Evolutionary conservation across 257 asterid genomes (phyloP), one percentile per base, ranked within the genome.

Genomic region (Solanum paucissectum): DNA sequence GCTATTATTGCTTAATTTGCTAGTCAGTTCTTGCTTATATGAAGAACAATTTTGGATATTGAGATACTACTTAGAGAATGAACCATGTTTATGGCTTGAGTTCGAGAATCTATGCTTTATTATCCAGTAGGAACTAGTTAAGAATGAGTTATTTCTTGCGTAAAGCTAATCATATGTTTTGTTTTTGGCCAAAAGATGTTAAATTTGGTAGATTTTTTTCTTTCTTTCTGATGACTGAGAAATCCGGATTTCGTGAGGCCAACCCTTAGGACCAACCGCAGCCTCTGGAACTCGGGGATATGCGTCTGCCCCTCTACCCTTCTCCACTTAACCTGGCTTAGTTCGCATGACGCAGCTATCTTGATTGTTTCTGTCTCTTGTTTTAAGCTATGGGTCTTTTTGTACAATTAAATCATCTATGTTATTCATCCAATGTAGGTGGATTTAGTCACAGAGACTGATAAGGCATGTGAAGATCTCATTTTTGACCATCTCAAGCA

Each of bases 401-500:
- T 36, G 23, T 44, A 9, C 16, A 5, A 23, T 16, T 5, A 13
- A 12, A 44, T 55, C 44, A 44, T 55, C 44, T 66, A 1, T 32
- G 74, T 66, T 3, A 71, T 14, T 69, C 49, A 62, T 71, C 76
- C 83, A n/a, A 83, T 69, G 87, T 87, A 96, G 99, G 99, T 96
- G 91, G 99, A 96, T 92, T 90, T 96, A 95, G 99, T 96, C 76
- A 96, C 99, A 1, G 99, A 95, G 92, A 96, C 99, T 29, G 99
- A 96, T 90, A 96, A 95, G 92, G 94, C 90, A 66, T 96, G 99
- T 62, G 99, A 96, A 90, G 98, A 95, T 79, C 92, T 94, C 87
- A 94, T 96, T 87, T 96, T 95, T 90, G 88, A 91, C 84, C 87
- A 89, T 79, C 96, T 96, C 84, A 95, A 93, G 88, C 87, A 86